A percentile compares a stretch with the other conserved stretches of the same genome.
These are phyloP conservation scores for Daldinia sp. DNA, from an alignment of 2,329 filamentous ascomycete genomes.

Conservation along the genomic window DNA sequence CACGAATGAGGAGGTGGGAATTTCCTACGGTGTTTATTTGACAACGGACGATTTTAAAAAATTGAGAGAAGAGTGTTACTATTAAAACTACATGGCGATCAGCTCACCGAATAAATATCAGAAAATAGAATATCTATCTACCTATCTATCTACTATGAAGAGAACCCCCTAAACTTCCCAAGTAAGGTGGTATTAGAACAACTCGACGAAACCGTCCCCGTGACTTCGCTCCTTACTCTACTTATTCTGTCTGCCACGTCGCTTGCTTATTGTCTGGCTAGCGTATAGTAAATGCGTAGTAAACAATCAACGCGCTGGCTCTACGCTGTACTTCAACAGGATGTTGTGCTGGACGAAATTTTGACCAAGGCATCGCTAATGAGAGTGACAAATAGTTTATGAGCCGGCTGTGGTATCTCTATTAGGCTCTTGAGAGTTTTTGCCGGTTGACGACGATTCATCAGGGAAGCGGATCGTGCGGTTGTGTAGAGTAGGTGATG, in stretches of 20 bases:
- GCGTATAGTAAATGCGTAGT: slow-evolving; percentile 18
- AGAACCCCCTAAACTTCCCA: slow-evolving; percentile 16
- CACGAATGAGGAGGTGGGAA: slow-evolving; percentile 23
- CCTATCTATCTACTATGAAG: slow-evolving; percentile 11
- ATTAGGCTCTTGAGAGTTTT: slow-evolving; percentile 14
- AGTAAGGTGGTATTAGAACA: slow-evolving; percentile 7
- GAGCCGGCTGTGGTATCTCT: slow-evolving; percentile 8
- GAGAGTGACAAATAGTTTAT: slow-evolving; percentile 30
- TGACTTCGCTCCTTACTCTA: slow-evolving; percentile 1
- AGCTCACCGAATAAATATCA: slow-evolving; percentile 9
- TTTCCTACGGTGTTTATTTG: too few relatives aligned
- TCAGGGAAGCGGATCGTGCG: slow-evolving; percentile 61
- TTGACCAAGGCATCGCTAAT: background rate
- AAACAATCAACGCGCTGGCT: slow-evolving; percentile 11
- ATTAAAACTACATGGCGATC: slow-evolving; percentile 11
- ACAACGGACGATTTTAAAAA: slow-evolving; percentile 3
- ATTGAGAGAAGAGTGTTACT: slow-evolving; percentile 8
- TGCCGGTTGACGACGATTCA: slow-evolving; percentile 44
- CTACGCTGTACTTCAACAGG: background rate
- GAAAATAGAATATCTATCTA: background rate
- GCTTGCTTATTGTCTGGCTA: slow-evolving; percentile 32
- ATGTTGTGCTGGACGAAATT: slow-evolving; percentile 6
- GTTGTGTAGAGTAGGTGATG: slow-evolving; percentile 39
- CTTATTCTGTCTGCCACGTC: slow-evolving; percentile 10
- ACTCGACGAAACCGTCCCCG: slow-evolving; percentile 3